Base-by-base conservation (phyloP, 2,329 filamentous ascomycete genomes). In the Pestalotiopsis sp. region DNA sequence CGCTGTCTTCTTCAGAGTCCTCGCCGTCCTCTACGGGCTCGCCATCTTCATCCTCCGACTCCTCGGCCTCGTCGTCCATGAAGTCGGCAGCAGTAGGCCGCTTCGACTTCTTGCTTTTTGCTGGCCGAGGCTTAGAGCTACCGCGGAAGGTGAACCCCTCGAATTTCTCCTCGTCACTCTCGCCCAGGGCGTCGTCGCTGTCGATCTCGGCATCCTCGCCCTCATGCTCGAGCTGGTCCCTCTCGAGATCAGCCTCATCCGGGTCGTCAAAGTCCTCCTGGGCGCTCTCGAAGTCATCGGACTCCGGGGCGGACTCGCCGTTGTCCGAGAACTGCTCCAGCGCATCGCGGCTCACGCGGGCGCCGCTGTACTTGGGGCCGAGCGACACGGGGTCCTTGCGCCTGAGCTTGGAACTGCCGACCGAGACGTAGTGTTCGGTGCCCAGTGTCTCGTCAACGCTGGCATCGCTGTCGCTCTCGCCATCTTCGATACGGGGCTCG, bases 141-240 rank as follows among this genome's bases (percentile, higher is more conserved):
- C 88, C 88, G 39, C 86, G 82, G 72, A 91, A 91, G 0, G 82
- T 88, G 77, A 93, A 97, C 0, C 89, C 89, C 72, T 92, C 90
- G 75, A 97, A 94, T 65, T 87, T 87, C 78, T 97, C 94, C 72
- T 94, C 91, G 74, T 98, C 95, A 72, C 93, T 96, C 67, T 92
- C 90, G 3, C 90, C 93, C 76, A 98, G 91, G 0, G 94, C 95
- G 45, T 87, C 81, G 68, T 91, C 89, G 74, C 89, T 91, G 63
- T 87, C 85, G 68, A 91, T 91, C 72, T 91, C 89, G 36, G 78
- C 81, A 69, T 90, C 89, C 58, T 88, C 86, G 68, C 83, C 82
- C n/a, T 83, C 83, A 4, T 71, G 71, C 57, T 75, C 68, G 14
- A 57, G 31, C 67, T 85, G 81, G 66, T 90, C 87, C 56, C 82